Base-by-base conservation (phyloP, 495 filamentous ascomycete species). In the Symbiotaphrina buchneri region DNA sequence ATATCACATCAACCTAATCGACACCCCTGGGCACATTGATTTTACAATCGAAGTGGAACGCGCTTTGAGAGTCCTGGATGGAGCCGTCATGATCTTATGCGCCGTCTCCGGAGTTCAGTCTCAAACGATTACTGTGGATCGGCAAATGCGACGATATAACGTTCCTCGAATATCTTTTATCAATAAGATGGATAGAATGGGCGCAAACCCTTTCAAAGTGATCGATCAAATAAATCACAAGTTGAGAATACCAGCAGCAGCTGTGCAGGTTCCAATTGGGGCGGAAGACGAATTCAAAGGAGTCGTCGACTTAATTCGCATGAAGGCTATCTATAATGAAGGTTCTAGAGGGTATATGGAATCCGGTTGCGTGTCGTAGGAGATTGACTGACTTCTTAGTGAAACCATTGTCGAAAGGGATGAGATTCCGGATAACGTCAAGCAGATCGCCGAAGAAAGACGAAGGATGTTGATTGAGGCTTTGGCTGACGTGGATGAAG, bases 161-260 rank as follows among this genome's bases (percentile, higher is more conserved):
- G 70, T 99, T 31, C 90, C 90, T 21, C 63, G 90, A 38, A 76
- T 99, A 42, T 84, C 74, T 34, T 99, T 99, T 48, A 63, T 99
- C 41, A 99, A 99, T 59, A 99, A 99, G 65, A 99, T 99, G 90
- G 90, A 99, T 45, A 80, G 90, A 35, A 92, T 92, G 72, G 90
- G 90, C 29, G 81, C 90, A 34, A 95, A 99, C 47, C 90, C 90
- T 2, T 99, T 87, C 69, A 93, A 90, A 55, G 83, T 82, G 1
- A 70, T 95, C 27, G 87, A 95, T 15, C 81, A 92, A 59, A 94
- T 99, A 57, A 94, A 91, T 53, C 66, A 68, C 41, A 95, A 95
- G 55, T 65, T 99, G 30, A 77, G 81, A 53, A 65, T 99, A 10
- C 70, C 78, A 4, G 90, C 90, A 1, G 90, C 90, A 2, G 85